Conservation (phyloP, 306 rosid species). For the Luffa aegyptiaca region DNA sequence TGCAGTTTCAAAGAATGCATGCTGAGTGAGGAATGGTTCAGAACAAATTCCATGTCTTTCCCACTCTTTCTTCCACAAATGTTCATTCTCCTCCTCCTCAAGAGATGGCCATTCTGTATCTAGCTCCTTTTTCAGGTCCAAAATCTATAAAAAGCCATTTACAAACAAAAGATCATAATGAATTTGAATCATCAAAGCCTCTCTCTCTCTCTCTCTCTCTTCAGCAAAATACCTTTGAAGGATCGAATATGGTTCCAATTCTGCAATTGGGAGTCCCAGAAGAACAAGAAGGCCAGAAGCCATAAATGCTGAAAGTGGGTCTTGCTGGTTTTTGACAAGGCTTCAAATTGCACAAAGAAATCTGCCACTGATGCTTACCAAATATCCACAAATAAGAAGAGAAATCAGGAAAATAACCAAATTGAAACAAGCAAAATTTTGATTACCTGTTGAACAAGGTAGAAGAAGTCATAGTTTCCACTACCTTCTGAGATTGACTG, state of each 20-base stretch:
- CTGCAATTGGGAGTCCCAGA: neutral
- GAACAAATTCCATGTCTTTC: constrained; percentile 17
- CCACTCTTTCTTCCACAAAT: constrained; percentile 15
- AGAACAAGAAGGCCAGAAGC: constrained; percentile 15
- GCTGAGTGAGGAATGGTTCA: constrained; percentile 4
- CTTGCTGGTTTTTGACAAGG: constrained; percentile 17
- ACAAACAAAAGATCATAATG: neutral
- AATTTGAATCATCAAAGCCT: neutral
- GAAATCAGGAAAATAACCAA: neutral
- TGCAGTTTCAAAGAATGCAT: constrained; percentile 13
- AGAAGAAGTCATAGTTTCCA: constrained; percentile 6
- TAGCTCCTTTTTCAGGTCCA: constrained; percentile 3
- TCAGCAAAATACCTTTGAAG: constrained; percentile 2
- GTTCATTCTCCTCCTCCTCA: neutral
- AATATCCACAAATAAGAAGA: neutral
- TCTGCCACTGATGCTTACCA: constrained; percentile 12
- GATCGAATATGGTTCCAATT: neutral
- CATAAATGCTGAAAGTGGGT: constrained; percentile 16
- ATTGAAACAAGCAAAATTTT: neutral
- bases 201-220: neutral
- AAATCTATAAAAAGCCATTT: constrained; percentile 5
- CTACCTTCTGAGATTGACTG: neutral
- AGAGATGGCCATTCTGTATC: constrained; percentile 20
- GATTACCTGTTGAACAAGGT: constrained; percentile 19
- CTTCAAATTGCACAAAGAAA: constrained; percentile 4